phyloP scores from a whole-genome alignment of 441 rosid genomes.

The Pelargonium citronellum region DNA sequence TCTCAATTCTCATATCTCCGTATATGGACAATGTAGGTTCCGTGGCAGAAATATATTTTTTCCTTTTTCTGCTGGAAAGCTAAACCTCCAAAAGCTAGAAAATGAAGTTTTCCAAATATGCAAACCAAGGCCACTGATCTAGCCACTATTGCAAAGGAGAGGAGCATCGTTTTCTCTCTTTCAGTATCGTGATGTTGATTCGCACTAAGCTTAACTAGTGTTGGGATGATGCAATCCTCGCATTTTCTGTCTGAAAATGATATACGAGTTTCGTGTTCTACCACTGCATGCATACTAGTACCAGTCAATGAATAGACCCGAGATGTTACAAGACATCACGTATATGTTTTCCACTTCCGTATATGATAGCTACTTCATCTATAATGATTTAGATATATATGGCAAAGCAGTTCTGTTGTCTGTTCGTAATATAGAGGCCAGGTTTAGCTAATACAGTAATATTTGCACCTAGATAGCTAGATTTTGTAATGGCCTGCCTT shows the following conservation, averaged over 20 bases:
- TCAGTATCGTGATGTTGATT: not conserved
- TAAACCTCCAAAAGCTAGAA: not conserved
- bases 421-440: not conserved
- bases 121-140: not conserved
- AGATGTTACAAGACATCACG: not conserved
- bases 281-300: not conserved
- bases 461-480: not conserved
- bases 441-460: not conserved
- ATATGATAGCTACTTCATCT: not conserved
- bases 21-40: not conserved
- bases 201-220: not conserved
- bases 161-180: not conserved
- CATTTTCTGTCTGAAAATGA: not conserved
- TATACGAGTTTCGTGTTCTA: not conserved
- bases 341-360: not conserved
- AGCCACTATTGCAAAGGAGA: not conserved
- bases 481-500: not conserved
- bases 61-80: not conserved
- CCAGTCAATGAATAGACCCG: not conserved
- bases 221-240: not conserved
- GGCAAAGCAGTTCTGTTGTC: not conserved
- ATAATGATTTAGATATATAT: not conserved
- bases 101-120: not conserved
- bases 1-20: not conserved
- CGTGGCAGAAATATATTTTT: not conserved